A percentile compares a stretch with the other conserved stretches of the same genome.
These are phyloP conservation scores for Penicillium concentricum DNA, from an alignment of 2,329 filamentous ascomycete species.

Conservation along the genomic window DNA sequence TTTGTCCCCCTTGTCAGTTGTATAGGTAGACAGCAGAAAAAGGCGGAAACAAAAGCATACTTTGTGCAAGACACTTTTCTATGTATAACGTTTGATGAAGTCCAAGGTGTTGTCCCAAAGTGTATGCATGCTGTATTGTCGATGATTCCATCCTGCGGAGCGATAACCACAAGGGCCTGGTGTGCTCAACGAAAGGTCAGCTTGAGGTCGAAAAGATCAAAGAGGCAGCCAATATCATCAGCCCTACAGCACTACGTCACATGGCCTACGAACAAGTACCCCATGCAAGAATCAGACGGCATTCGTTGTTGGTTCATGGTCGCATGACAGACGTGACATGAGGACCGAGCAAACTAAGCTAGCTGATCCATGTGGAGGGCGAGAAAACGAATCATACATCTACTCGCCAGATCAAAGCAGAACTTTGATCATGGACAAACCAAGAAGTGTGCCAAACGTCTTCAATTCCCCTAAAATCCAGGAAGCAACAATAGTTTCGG, in stretches of 20 bases:
- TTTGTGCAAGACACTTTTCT: no score
- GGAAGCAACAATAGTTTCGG: constrained; percentile 31
- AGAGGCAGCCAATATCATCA: not conserved
- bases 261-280: constrained; percentile 1
- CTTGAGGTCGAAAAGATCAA: not conserved
- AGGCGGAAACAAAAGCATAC: no score
- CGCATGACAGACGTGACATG: constrained; percentile 33
- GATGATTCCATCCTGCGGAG: not conserved
- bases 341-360: constrained; percentile 37
- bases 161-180: no score
- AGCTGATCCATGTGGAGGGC: constrained; percentile 19
- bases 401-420: constrained; percentile 17
- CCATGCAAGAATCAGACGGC: constrained; percentile 21
- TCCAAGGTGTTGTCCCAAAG: not conserved
- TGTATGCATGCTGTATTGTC: no score
- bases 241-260: not conserved
- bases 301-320: constrained; percentile 34
- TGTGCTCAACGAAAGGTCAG: not conserved
- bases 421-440: constrained; percentile 7
- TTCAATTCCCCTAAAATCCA: constrained; percentile 30
- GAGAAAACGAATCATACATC: constrained; percentile 28
- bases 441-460: constrained; percentile 27
- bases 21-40: no score
- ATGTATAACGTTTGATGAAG: no score
- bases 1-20: no score